Evolutionary conservation across 768 basidiomycete species (phyloP).

Genomic region (Russula sp.): DNA sequence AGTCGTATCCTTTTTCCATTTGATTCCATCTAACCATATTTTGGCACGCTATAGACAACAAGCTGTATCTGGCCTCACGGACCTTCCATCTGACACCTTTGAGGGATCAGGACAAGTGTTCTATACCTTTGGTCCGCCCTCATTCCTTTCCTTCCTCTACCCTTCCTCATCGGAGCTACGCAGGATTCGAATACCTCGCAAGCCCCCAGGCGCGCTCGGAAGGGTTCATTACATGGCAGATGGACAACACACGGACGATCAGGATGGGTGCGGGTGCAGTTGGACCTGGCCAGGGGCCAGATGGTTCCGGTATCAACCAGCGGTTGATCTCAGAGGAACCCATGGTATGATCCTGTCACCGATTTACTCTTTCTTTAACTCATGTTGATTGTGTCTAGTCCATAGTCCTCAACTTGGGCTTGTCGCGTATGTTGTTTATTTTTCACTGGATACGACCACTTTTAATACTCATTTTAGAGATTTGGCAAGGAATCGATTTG

Average conservation of each 20-base stretch:
- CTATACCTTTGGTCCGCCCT: conserved; percentile 37
- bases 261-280: conserved; percentile 49
- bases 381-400: conserved; percentile 25
- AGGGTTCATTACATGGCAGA: conserved; percentile 73
- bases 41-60: conserved; percentile 33
- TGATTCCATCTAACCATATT: neutral
- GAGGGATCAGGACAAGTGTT: conserved; percentile 49
- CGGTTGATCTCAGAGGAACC: conserved; percentile 54
- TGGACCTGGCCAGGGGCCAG: conserved; percentile 35
- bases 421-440: conserved; percentile 37
- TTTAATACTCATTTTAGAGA: conserved; percentile 31
- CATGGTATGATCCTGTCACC: conserved; percentile 26
- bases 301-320: conserved; percentile 47
- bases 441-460: neutral
- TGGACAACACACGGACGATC: conserved; percentile 46
- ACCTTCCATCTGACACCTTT: conserved; percentile 47
- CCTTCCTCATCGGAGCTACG: neutral
- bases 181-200: conserved; percentile 71
- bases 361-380: neutral
- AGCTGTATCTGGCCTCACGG: conserved; percentile 40
- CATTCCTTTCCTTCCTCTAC: neutral
- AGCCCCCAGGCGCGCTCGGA: conserved; percentile 45
- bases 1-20: conserved; percentile 10
- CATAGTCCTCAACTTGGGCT: conserved; percentile 56
- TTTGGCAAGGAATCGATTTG: conserved; percentile 58